Evolutionary conservation across 257 asterid species (phyloP), one percentile per base, ranked within the genome.

Genomic region (Mitragyna speciosa): DNA sequence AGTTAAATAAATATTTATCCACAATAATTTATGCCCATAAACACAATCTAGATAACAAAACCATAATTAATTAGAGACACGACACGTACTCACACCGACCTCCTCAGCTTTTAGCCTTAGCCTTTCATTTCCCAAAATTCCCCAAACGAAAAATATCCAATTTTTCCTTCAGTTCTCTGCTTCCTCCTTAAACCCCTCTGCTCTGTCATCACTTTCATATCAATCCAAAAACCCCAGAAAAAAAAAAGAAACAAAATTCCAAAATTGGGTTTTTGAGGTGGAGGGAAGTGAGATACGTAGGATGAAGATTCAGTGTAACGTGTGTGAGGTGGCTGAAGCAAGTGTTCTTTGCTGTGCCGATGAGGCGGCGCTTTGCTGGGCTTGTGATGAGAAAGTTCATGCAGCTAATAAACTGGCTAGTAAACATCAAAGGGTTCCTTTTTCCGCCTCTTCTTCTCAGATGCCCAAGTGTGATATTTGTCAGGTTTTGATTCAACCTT

Each of bases 221-320:
- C 19, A 19, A 39, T 36, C 47, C 5, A 28, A 61, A 0, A 17
- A 36, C 43, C 75, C 5, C 64, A 26, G 7, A 54, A 12, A 22
- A 24, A 10, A 48, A 6, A 48, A 17, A 47, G 2, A 6, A 14
- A 22, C 12, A 12, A 30, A 20, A 2, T 1, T 47, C 2, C 17
- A 12, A 12, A 20, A 56, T 51, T 22, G 72, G 43, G 52, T n/a
- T 63, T 71, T 31, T n/a, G 22, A 51, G 61, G 33, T 49, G 73
- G 76, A 28, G 49, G 58, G 39, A 31, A 22, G 9, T 59, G 52
- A 43, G 64, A 31, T 26, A 39, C 45, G 26, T 11, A 58, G 72
- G 84, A 94, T 94, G 98, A 94, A 90, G 94, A 90, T 94, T 85
- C 97, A 94, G 93, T 94, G 98, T 83, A 94, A 87, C 90, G 91